Percentiles rank a stretch among this genome's conserved stretches.
Conservation (phyloP, 2,329 filamentous ascomycete species). For the Elsinoe fawcettii region DNA sequence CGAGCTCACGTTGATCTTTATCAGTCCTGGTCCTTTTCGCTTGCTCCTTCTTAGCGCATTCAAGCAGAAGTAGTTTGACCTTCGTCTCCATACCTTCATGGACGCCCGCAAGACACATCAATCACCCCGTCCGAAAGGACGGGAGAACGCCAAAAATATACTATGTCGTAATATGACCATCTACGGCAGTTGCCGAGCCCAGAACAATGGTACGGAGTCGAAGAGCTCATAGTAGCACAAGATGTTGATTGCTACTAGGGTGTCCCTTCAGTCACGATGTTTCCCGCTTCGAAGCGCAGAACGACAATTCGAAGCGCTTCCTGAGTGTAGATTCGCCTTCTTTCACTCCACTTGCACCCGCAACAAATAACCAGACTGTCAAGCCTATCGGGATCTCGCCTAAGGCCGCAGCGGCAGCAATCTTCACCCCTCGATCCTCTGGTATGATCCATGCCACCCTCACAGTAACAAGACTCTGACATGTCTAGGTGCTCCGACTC, state of each 20-base stretch:
- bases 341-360: constrained; percentile 65
- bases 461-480: neutral
- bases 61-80: constrained; percentile 10
- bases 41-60: neutral
- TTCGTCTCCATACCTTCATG: neutral
- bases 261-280: constrained; percentile 86
- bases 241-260: constrained; percentile 33
- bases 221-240: neutral
- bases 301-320: constrained; percentile 32
- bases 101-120: constrained; percentile 35
- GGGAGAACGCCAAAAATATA: constrained; percentile 68
- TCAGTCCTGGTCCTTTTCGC: neutral
- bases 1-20: neutral
- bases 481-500: constrained; percentile 17
- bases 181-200: constrained; percentile 86
- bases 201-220: constrained; percentile 60
- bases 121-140: constrained; percentile 38
- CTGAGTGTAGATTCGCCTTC: constrained; percentile 93
- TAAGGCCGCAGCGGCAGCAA: constrained; percentile 79
- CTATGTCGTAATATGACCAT: constrained; percentile 88
- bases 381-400: constrained; percentile 78
- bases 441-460: constrained; percentile 20
- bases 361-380: constrained; percentile 39
- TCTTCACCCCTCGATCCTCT: constrained; percentile 63
- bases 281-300: constrained; percentile 49